Percentiles rank a stretch among this genome's conserved stretches.
Conservation (phyloP, 495 filamentous ascomycete genomes). For the Bryoglossum gracile region DNA sequence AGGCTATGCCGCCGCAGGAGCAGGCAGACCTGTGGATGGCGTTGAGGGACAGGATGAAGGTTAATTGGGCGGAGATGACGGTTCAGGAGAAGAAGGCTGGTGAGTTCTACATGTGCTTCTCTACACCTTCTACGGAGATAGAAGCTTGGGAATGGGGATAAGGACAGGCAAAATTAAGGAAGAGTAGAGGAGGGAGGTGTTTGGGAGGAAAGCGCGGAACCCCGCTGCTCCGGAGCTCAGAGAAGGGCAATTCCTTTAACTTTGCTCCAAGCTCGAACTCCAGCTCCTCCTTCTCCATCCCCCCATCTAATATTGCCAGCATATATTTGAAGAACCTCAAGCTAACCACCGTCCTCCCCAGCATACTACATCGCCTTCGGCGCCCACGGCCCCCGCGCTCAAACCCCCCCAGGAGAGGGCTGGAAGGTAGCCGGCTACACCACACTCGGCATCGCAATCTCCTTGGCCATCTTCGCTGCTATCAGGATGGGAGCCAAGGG, state of each 20-base stretch:
- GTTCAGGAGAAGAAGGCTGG: slow-evolving; percentile 97
- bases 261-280: not conserved
- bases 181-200: not conserved
- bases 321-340: not conserved
- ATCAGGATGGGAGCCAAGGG: slow-evolving; percentile 60
- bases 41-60: slow-evolving; percentile 96
- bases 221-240: too few species aligned
- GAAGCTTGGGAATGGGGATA: not conserved
- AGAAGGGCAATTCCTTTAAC: too few species aligned
- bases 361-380: slow-evolving; percentile 99
- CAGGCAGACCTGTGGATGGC: slow-evolving; percentile 99
- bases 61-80: slow-evolving; percentile 89
- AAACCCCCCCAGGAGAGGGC: slow-evolving; percentile 72
- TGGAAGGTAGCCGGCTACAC: slow-evolving; percentile 68
- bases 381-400: slow-evolving; percentile 81
- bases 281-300: not conserved
- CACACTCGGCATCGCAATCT: slow-evolving; percentile 47
- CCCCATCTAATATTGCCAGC: not conserved
- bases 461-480: slow-evolving; percentile 56
- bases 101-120: slow-evolving; percentile 45
- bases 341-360: slow-evolving; percentile 31
- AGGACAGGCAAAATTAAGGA: not conserved
- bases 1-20: slow-evolving; percentile 92
- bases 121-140: not conserved
- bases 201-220: not conserved